Conservation (phyloP, 345 rosid species). For the Microthlaspi erraticum region DNA sequence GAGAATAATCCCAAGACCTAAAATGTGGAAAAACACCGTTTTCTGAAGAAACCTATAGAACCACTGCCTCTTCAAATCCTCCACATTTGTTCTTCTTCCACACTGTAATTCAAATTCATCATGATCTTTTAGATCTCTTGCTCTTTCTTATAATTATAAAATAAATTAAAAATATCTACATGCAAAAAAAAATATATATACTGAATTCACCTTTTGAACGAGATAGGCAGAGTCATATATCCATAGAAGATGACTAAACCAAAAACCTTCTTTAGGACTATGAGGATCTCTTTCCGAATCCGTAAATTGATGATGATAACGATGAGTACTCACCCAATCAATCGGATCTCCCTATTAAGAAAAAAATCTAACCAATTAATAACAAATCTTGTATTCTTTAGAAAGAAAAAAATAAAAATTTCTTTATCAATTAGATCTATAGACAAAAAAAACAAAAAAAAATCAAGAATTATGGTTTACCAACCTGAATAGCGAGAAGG, state of each 20-base stretch:
- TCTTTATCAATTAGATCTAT: background rate
- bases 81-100: slow-evolving; percentile 79
- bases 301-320: slow-evolving; percentile 81
- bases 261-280: slow-evolving; percentile 92
- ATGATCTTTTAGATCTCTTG: slow-evolving; percentile 8
- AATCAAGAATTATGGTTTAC: background rate
- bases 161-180: background rate
- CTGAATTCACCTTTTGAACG: slow-evolving; percentile 51
- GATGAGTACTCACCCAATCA: slow-evolving; percentile 92
- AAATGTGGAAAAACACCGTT: slow-evolving; percentile 69
- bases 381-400: background rate
- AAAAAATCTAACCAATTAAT: background rate
- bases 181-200: background rate
- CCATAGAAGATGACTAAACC: slow-evolving; percentile 91
- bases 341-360: slow-evolving; percentile 60
- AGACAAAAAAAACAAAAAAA: background rate
- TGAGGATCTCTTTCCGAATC: slow-evolving; percentile 93
- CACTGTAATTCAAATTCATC: slow-evolving; percentile 49
- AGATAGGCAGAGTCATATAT: slow-evolving; percentile 65
- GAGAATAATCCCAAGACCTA: slow-evolving; percentile 61
- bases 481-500: slow-evolving; percentile 76
- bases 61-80: slow-evolving; percentile 82
- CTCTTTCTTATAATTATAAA: background rate
- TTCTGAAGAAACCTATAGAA: slow-evolving; percentile 68
- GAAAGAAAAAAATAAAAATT: too few species aligned